These are phyloP conservation scores for Suillus placidus DNA, from an alignment of 768 basidiomycete genomes.

Conservation along the genomic window DNA sequence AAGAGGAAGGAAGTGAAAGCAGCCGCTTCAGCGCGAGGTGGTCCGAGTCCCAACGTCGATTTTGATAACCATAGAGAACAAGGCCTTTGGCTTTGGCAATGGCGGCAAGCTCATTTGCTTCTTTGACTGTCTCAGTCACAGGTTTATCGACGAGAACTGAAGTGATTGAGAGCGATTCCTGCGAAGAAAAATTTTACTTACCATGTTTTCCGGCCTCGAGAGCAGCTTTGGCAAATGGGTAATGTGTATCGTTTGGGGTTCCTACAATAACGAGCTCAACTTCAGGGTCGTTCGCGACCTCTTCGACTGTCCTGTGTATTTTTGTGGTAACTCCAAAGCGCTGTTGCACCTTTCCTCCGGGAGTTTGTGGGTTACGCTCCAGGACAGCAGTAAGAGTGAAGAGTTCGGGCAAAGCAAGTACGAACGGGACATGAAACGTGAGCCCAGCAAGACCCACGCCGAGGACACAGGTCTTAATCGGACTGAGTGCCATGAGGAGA, in stretches of 20 bases:
- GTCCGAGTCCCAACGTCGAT: constrained; percentile 79
- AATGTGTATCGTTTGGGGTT: constrained; percentile 79
- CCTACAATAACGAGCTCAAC: constrained; percentile 71
- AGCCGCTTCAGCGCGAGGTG: constrained; percentile 67
- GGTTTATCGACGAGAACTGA: constrained; percentile 83
- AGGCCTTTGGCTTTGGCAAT: constrained; percentile 62
- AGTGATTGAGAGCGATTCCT: constrained; percentile 3
- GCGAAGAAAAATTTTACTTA: constrained; percentile 29
- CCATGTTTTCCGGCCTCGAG: constrained; percentile 76
- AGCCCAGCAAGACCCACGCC: constrained; percentile 77
- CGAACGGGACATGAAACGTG: constrained; percentile 81
- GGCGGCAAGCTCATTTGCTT: constrained; percentile 62
- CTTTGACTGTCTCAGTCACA: constrained; percentile 57
- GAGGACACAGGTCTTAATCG: constrained; percentile 71
- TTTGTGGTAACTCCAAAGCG: constrained; percentile 60
- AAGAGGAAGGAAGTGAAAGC: constrained; percentile 52
- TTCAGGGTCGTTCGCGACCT: constrained; percentile 61
- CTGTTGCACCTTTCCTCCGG: constrained; percentile 65
- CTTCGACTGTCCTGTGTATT: constrained; percentile 62
- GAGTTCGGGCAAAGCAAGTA: constrained; percentile 68
- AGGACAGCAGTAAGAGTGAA: constrained; percentile 77
- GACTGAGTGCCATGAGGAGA: constrained; percentile 30
- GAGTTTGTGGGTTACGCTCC: constrained; percentile 64
- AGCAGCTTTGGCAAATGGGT: constrained; percentile 62
- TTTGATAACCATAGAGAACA: constrained; percentile 73